Percentiles rank a stretch among this genome's conserved stretches.
These are phyloP conservation scores for Piloderma croceum DNA, from an alignment of 768 basidiomycete species.

Conservation along the genomic window DNA sequence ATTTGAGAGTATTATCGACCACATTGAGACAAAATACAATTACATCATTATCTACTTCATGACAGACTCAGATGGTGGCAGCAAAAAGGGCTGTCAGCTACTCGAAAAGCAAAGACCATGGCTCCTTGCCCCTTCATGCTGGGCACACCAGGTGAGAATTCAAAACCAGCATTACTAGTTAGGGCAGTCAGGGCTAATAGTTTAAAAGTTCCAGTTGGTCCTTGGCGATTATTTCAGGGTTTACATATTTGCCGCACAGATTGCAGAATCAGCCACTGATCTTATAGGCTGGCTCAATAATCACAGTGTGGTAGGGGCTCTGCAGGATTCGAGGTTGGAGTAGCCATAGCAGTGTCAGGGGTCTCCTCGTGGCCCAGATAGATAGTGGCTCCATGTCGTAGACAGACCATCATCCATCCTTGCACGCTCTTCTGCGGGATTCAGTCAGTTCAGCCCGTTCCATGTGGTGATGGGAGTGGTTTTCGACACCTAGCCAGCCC, in stretches of 20 bases:
- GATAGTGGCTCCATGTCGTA: too few relatives aligned
- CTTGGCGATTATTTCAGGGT: slow-evolving; percentile 18
- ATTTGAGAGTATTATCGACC: slow-evolving; percentile 6
- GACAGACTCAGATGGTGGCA: slow-evolving; percentile 13
- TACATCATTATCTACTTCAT: slow-evolving; percentile 6
- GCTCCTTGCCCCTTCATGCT: slow-evolving; percentile 7
- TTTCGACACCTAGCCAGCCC: too few relatives aligned
- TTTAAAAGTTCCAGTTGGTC: slow-evolving; percentile 8
- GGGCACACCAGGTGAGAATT: slow-evolving; percentile 8
- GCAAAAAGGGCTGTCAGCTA: slow-evolving; percentile 6
- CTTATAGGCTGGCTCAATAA: slow-evolving; percentile 10
- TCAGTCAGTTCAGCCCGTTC: too few relatives aligned
- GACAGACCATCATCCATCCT: too few relatives aligned
- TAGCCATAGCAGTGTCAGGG: too few relatives aligned
- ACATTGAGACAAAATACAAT: slow-evolving; percentile 3
- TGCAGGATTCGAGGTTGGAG: too few relatives aligned
- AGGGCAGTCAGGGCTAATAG: slow-evolving; percentile 1
- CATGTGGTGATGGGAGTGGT: too few relatives aligned
- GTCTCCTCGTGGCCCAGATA: too few relatives aligned
- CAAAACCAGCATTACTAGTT: not conserved
- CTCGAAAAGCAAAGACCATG: slow-evolving; percentile 4
- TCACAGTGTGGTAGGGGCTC: too few relatives aligned
- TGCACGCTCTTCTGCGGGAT: too few relatives aligned
- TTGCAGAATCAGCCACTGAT: slow-evolving; percentile 19
- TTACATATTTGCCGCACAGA: slow-evolving; percentile 15